These are phyloP conservation scores for Lecanicillium sp. DNA, from an alignment of 2,329 filamentous ascomycete species.

Conservation along the genomic window DNA sequence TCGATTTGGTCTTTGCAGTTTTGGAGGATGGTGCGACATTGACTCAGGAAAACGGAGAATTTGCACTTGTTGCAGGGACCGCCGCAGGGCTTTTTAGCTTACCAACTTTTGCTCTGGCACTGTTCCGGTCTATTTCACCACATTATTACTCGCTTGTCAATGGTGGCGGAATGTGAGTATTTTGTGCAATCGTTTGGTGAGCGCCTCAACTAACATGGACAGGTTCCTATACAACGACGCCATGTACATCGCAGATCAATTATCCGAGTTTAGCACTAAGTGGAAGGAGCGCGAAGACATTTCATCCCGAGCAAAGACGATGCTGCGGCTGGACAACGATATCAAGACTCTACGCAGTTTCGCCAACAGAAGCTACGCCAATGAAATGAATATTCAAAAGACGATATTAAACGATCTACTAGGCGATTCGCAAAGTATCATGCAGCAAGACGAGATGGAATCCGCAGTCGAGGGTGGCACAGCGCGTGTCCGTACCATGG, in stretches of 20 bases:
- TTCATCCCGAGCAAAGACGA: slow-evolving; percentile 37
- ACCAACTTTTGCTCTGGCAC: slow-evolving; percentile 64
- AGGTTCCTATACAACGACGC: slow-evolving; percentile 63
- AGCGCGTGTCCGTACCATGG: slow-evolving; percentile 43
- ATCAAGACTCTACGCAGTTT: slow-evolving; percentile 51
- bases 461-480: slow-evolving; percentile 45
- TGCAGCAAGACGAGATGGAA: slow-evolving; percentile 48
- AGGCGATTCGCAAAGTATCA: slow-evolving; percentile 50
- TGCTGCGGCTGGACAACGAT: slow-evolving; percentile 52
- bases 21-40: slow-evolving; percentile 54
- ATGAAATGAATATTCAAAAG: slow-evolving; percentile 52
- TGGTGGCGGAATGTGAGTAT: slow-evolving; percentile 56
- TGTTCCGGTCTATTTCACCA: slow-evolving; percentile 70
- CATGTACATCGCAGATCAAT: slow-evolving; percentile 50
- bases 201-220: slow-evolving; percentile 3
- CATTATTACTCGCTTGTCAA: slow-evolving; percentile 59
- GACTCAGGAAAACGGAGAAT: slow-evolving; percentile 41
- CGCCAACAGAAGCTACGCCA: slow-evolving; percentile 52
- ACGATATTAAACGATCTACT: slow-evolving; percentile 54
- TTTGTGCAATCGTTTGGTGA: not conserved
- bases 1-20: slow-evolving; percentile 54
- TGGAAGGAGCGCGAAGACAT: slow-evolving; percentile 50
- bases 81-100: slow-evolving; percentile 62
- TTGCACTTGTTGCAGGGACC: slow-evolving; percentile 55
- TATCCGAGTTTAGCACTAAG: slow-evolving; percentile 36